Evolutionary conservation across 192 early-diverging fungal genomes (phyloP), one percentile per base, ranked within the genome.

Genomic region (Rhizophagus sp.): DNA sequence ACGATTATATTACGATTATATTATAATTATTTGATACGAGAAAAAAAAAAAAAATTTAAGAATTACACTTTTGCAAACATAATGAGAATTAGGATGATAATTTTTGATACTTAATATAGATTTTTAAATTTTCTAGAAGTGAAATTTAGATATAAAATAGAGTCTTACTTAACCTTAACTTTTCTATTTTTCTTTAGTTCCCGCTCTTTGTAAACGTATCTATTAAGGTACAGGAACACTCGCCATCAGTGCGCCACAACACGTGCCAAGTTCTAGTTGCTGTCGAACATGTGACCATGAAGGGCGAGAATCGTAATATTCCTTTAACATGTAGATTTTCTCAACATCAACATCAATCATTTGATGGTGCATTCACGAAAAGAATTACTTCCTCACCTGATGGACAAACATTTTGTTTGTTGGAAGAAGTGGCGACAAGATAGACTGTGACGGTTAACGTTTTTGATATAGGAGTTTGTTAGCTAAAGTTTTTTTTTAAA

Each of bases 191-290:
- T 27, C 47, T 72, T 3, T 72, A 86, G 34, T 86, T 86, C 44
- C 85, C 85, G 24, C 68, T 86, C 8, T 86, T 86, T 72, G 62
- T 86, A 13, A 82, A 86, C 71, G 81, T 82, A 19, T 50, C 66
- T 44, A 82, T 86, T 47, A 63, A 80, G 34, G 81, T 75, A 24
- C 78, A 79, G 27, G 64, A 30, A 17, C 27, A 25, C 24, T 66
- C 27, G 30, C 63, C 81, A 47, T 33, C 47, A 64, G 25, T 13
- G 4, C 44, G 39, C 7, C n/a, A 66, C 64, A 49, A 36, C 44
- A 72, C 70, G 24, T 72, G 70, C 36, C 39, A 39, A n/a, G 70
- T 72, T 12, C 36, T 72, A 22, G 70, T 72, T 25, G 34, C 41
- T n/a, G 44, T 72, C 41, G 70, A 72, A 36, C 36, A 47, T 39